Evolutionary conservation across 208 protist genomes (phyloP).

Genomic region (Crithidia brevicula): DNA sequence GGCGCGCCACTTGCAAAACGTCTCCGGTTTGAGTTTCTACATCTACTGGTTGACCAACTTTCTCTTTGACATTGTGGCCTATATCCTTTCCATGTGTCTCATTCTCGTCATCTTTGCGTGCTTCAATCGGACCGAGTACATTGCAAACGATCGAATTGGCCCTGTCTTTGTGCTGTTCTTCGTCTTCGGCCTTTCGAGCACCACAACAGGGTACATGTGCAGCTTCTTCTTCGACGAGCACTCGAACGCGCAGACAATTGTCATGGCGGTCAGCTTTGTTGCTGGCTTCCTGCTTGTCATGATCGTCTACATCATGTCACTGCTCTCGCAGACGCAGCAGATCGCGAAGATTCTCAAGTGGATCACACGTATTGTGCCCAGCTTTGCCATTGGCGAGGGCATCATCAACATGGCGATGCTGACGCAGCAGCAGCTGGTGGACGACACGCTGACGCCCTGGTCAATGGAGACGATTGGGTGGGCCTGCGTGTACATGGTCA

Average conservation of each 20-base stretch:
- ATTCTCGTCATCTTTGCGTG: conserved; percentile 42
- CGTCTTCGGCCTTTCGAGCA: conserved; percentile 51
- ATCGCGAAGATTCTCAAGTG: conserved; percentile 33
- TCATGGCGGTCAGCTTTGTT: conserved; percentile 67
- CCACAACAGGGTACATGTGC: conserved; percentile 37
- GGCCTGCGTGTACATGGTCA: conserved; percentile 49
- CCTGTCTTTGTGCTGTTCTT: conserved; percentile 39
- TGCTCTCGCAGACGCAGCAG: conserved; percentile 34
- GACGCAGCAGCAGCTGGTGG: conserved; percentile 5
- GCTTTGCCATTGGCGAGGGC: conserved; percentile 61
- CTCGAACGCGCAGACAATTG: conserved; percentile 54
- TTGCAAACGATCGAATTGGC: conserved; percentile 30
- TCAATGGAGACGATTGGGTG: conserved; percentile 34
- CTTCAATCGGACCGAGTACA: conserved; percentile 57
- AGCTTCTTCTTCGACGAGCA: conserved; percentile 68
- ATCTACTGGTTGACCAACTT: conserved; percentile 77
- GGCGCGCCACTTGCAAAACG: conserved; percentile 76
- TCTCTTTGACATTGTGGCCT: conserved; percentile 54
- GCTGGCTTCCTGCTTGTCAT: conserved; percentile 63
- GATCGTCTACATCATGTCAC: conserved; percentile 45
- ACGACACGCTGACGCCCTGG: conserved; percentile 24
- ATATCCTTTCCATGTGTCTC: conserved; percentile 49
- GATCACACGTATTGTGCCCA: conserved; percentile 53
- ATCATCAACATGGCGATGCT: conserved; percentile 59
- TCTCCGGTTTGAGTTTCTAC: conserved; percentile 68